Evolutionary conservation across 129 eudicot genomes (phyloP), one percentile per base, ranked within the genome.

Genomic region (Gnaphalium uliginosum): DNA sequence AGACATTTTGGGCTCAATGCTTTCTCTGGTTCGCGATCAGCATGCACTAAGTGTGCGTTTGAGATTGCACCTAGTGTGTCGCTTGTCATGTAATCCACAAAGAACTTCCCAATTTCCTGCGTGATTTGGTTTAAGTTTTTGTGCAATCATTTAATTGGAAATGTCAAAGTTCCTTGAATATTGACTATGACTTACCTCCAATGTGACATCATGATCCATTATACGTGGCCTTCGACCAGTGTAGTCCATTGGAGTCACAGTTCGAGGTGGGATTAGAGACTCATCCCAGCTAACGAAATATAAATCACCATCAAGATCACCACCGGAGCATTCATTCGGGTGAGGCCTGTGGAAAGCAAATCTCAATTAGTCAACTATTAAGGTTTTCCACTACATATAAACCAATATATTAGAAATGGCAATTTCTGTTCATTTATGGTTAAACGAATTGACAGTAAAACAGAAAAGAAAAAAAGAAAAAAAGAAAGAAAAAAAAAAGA

Each of bases 321-420:
- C 97, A 68, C 99, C 99, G 8, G 99, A 94, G 83, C 99, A 94
- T 86, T 94, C 99, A 79, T 91, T 94, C 7, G 99, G 94, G 83
- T 94, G 99, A 71, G 99, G 99, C 90, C 97, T 94, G 85, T 27
- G 63, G 60, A 74, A 27, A 15, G 2, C 69, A 35, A 78, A n/a
- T 57, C 11, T 18, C 19, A 19, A 29, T 4, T 27, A 68, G 17
- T 22, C 14, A 19, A 29, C 4, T 56, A 56, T 53, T 6, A 46
- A n/a, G 25, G 76, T 6, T 9, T 48, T 76, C 22, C 43, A 51
- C 30, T 60, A 13, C 32, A 60, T 60, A 14, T 23, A 14, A 3
- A 23, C 33, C 30, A 61, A 10, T 8, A 24, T 25, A 61, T 26
- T 23, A 13, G 9, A 61, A 14, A 2, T 60, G n/a, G 66, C 1